Conservation (phyloP, 192 early-diverging fungal species). For the Endogone sp. region DNA sequence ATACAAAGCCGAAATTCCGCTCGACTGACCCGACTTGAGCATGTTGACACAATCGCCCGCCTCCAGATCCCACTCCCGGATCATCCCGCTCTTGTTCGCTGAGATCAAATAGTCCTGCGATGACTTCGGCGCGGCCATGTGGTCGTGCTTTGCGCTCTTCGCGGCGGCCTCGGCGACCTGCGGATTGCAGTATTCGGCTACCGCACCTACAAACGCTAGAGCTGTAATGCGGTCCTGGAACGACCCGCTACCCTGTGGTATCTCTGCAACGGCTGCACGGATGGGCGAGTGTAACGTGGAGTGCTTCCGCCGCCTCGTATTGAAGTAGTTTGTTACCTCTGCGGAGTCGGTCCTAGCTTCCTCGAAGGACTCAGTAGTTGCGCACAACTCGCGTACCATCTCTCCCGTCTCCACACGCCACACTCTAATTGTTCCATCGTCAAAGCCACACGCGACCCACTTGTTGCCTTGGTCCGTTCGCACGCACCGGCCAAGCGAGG, state of each 20-base stretch:
- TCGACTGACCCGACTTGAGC: neutral
- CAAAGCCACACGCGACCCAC: conserved; percentile 22
- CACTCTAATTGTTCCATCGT: conserved; percentile 20
- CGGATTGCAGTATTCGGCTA: conserved; percentile 20
- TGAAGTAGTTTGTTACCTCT: neutral
- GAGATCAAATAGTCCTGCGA: conserved; percentile 15
- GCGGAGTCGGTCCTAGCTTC: neutral
- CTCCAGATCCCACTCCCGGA: conserved; percentile 28
- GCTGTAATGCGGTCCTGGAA: conserved; percentile 7
- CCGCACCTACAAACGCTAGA: conserved; percentile 18
- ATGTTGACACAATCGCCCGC: conserved; percentile 24
- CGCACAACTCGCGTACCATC: conserved; percentile 6
- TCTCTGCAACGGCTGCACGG: neutral
- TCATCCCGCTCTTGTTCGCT: conserved; percentile 17
- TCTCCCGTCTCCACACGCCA: conserved; percentile 19
- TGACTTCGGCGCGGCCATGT: conserved; percentile 1
- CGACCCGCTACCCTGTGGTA: neutral
- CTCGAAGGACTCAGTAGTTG: neutral
- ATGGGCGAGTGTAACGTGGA: neutral
- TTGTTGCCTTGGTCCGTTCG: conserved; percentile 19
- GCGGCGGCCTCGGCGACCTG: conserved; percentile 20
- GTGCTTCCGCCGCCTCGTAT: neutral
- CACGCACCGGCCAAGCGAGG: conserved; percentile 8
- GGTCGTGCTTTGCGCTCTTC: neutral
- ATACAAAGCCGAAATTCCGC: neutral